Evolutionary conservation across 768 basidiomycete species (phyloP).

Genomic region (Coprinopsis sp.): DNA sequence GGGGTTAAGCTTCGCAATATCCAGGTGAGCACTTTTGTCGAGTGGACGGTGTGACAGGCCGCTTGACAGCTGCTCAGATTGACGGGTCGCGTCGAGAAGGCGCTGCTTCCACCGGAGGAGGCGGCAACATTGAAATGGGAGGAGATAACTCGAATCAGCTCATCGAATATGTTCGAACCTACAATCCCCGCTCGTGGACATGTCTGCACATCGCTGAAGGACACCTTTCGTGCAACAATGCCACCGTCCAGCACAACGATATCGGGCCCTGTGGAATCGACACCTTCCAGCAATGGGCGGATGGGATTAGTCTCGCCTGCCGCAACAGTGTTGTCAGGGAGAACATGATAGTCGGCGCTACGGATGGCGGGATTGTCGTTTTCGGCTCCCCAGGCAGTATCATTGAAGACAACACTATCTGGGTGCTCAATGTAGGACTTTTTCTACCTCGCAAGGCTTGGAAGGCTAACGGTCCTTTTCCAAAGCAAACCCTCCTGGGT

Average conservation of each 20-base stretch:
- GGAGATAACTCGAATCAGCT: conserved; percentile 68
- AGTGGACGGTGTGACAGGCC: neutral
- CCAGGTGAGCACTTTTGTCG: conserved; percentile 41
- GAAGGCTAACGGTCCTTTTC: conserved; percentile 6
- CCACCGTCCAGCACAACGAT: conserved; percentile 73
- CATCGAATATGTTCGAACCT: conserved; percentile 72
- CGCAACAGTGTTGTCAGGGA: conserved; percentile 55
- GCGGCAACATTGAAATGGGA: conserved; percentile 84
- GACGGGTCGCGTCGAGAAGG: conserved; percentile 66
- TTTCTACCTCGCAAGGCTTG: conserved; percentile 2
- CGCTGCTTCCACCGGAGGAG: conserved; percentile 49
- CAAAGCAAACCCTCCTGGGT: conserved; percentile 64
- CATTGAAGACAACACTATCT: conserved; percentile 75
- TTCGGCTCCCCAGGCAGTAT: conserved; percentile 72
- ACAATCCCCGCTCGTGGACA: conserved; percentile 76
- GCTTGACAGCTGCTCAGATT: conserved; percentile 46
- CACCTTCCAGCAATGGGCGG: conserved; percentile 69
- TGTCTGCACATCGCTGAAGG: conserved; percentile 79
- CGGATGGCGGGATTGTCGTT: conserved; percentile 76
- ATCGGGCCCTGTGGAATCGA: conserved; percentile 74
- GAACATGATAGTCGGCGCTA: conserved; percentile 67
- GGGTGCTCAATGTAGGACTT: conserved; percentile 55
- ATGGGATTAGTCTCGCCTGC: conserved; percentile 76
- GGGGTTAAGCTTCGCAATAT: conserved; percentile 66
- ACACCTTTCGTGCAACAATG: conserved; percentile 55